These are phyloP conservation scores for Domatiomyces globalis DNA, from an alignment of 2,329 filamentous ascomycete species.

Conservation along the genomic window DNA sequence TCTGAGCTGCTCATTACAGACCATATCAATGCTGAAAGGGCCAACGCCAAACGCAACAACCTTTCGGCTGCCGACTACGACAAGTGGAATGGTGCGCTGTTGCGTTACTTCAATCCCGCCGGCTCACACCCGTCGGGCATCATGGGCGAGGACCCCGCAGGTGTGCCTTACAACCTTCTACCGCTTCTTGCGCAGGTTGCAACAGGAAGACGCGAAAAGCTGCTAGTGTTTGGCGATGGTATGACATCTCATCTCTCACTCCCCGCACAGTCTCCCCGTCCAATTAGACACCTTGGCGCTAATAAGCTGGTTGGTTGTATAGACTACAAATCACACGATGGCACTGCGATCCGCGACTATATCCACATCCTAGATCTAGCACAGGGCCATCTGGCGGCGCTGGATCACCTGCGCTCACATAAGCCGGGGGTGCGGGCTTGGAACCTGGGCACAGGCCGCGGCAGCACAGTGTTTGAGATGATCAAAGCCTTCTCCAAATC, in stretches of 20 bases:
- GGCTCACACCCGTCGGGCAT: constrained; percentile 88
- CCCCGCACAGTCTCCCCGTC: not conserved
- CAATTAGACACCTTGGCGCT: not conserved
- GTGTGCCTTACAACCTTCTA: constrained; percentile 88
- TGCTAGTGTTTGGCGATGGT: constrained; percentile 90
- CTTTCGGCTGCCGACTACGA: constrained; percentile 50
- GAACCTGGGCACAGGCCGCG: constrained; percentile 90
- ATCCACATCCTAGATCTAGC: constrained; percentile 91
- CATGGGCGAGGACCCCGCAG: constrained; percentile 96
- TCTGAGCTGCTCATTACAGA: constrained; percentile 89
- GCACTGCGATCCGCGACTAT: constrained; percentile 93
- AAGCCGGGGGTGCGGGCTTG: constrained; percentile 85
- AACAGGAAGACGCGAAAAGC: constrained; percentile 84
- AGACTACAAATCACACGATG: constrained; percentile 87
- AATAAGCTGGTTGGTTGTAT: constrained; percentile 2
- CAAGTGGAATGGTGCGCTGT: constrained; percentile 82
- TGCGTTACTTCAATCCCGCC: constrained; percentile 96
- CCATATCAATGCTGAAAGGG: constrained; percentile 72
- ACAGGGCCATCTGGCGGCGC: constrained; percentile 69
- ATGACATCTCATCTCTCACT: constrained; percentile 24
- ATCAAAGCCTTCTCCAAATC: constrained; percentile 83
- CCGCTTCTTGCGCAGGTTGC: constrained; percentile 91
- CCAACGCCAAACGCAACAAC: constrained; percentile 64
- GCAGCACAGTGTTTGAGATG: constrained; percentile 94
- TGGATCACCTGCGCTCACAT: constrained; percentile 74